Percentiles rank a stretch among this genome's conserved stretches.
These are phyloP conservation scores for Gynostemma pentaphyllum DNA, from an alignment of 306 rosid genomes.

Conservation along the genomic window DNA sequence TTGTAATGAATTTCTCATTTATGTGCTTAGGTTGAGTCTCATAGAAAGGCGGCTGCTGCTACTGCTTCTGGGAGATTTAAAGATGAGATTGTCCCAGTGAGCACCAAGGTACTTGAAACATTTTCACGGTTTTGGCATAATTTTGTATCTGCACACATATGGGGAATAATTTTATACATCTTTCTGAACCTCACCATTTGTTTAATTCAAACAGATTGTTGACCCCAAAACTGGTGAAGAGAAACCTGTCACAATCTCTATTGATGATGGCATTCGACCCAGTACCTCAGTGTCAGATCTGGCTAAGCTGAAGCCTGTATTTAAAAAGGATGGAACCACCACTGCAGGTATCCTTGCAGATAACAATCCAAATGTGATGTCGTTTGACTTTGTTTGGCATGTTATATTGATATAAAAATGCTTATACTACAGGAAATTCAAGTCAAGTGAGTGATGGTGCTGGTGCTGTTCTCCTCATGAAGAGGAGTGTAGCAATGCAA, in stretches of 20 bases:
- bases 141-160: not conserved
- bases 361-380: not conserved
- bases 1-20: constrained; percentile 5
- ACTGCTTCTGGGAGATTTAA: constrained; percentile 90
- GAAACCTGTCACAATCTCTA: constrained; percentile 61
- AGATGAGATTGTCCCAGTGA: constrained; percentile 84
- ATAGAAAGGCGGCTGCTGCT: constrained; percentile 85
- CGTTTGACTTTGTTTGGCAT: not conserved
- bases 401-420: constrained; percentile 7
- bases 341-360: constrained; percentile 64
- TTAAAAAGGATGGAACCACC: constrained; percentile 87
- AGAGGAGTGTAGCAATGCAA: constrained; percentile 67
- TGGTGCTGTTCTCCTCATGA: constrained; percentile 89
- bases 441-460: constrained; percentile 99
- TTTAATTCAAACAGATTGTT: constrained; percentile 38
- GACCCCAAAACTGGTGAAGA: constrained; percentile 87
- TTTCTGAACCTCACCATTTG: constrained; percentile 9
- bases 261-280: constrained; percentile 94
- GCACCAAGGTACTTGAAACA: constrained; percentile 50
- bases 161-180: not conserved
- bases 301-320: constrained; percentile 71
- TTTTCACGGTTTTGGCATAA: not conserved
- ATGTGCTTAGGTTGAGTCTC: constrained; percentile 75
- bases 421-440: constrained; percentile 54
- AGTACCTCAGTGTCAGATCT: constrained; percentile 50